Percentiles rank a stretch among this genome's conserved stretches.
These are phyloP conservation scores for Escovopsis weberi DNA, from an alignment of 2,329 filamentous ascomycete species.

Conservation along the genomic window DNA sequence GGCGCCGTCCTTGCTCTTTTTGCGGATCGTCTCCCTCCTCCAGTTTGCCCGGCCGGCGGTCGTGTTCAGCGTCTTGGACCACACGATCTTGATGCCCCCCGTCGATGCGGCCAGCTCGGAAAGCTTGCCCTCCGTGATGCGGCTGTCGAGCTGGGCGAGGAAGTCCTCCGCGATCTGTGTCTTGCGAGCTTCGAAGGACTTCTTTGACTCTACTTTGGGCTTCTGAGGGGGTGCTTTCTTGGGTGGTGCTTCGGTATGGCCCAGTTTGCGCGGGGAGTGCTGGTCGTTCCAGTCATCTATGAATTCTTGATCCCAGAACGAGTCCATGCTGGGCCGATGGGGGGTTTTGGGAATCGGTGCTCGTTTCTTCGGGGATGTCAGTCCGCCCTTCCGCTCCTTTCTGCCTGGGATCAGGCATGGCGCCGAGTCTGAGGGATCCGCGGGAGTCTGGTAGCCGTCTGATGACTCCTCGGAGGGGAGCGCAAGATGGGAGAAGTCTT, in stretches of 20 bases:
- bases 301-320: constrained; percentile 44
- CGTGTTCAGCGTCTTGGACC: constrained; percentile 66
- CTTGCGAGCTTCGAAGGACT: constrained; percentile 48
- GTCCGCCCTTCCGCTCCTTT: constrained; percentile 4
- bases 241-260: constrained; percentile 7
- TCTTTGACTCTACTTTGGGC: constrained; percentile 29
- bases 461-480: background rate
- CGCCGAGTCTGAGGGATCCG: background rate
- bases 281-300: constrained; percentile 51
- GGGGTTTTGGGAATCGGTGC: constrained; percentile 36
- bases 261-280: constrained; percentile 35
- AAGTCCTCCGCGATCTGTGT: constrained; percentile 49
- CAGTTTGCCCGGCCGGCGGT: constrained; percentile 66
- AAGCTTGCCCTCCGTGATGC: constrained; percentile 47
- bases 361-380: constrained; percentile 19
- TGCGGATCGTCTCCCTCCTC: constrained; percentile 42
- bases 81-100: constrained; percentile 56
- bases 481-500: background rate
- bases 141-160: constrained; percentile 51
- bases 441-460: background rate
- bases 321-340: constrained; percentile 37
- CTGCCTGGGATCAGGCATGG: background rate
- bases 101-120: constrained; percentile 42
- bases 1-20: no score
- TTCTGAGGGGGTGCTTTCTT: constrained; percentile 6